phyloP scores from a whole-genome alignment of 768 basidiomycete species.

The Amyloporia xantha region DNA sequence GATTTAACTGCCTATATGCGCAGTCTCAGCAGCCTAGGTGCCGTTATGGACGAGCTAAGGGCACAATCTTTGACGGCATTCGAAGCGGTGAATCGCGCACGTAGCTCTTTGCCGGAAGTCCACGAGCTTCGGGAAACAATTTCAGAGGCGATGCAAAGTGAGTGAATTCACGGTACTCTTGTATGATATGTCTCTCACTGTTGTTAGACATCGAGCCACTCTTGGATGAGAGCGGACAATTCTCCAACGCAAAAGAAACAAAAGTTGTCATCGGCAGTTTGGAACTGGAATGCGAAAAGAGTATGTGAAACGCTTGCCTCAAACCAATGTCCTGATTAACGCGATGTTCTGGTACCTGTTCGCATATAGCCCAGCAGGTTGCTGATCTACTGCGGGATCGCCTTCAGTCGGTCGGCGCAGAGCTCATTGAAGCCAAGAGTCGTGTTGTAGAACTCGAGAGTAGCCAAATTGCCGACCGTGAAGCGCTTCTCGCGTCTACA shows the following conservation, averaged over 20 bases:
- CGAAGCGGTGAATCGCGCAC: constrained; percentile 12
- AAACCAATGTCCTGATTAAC: neutral
- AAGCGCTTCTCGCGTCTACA: constrained; percentile 6
- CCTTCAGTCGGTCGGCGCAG: constrained; percentile 34
- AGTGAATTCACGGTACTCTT: neutral
- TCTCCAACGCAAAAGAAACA: constrained; percentile 9
- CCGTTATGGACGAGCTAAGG: constrained; percentile 16
- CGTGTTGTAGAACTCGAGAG: constrained; percentile 34
- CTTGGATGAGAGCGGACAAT: constrained; percentile 14
- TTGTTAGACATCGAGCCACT: constrained; percentile 20
- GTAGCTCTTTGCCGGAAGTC: constrained; percentile 16
- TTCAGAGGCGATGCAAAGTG: constrained; percentile 13
- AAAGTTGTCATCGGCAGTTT: constrained; percentile 14
- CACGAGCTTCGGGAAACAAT: constrained; percentile 15
- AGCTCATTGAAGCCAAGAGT: constrained; percentile 35
- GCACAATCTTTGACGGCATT: constrained; percentile 18
- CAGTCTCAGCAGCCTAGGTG: constrained; percentile 1
- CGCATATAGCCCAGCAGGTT: constrained; percentile 41
- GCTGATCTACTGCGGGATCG: constrained; percentile 43
- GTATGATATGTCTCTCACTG: neutral
- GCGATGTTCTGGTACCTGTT: too few relatives aligned
- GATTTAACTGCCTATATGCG: constrained; percentile 5
- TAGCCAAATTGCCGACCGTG: constrained; percentile 16
- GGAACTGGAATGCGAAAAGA: constrained; percentile 16
- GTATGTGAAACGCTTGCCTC: constrained; percentile 12